A percentile compares a stretch with the other conserved stretches of the same genome.
phyloP scores from a whole-genome alignment of 345 rosid species.

The Heritiera fomes region DNA sequence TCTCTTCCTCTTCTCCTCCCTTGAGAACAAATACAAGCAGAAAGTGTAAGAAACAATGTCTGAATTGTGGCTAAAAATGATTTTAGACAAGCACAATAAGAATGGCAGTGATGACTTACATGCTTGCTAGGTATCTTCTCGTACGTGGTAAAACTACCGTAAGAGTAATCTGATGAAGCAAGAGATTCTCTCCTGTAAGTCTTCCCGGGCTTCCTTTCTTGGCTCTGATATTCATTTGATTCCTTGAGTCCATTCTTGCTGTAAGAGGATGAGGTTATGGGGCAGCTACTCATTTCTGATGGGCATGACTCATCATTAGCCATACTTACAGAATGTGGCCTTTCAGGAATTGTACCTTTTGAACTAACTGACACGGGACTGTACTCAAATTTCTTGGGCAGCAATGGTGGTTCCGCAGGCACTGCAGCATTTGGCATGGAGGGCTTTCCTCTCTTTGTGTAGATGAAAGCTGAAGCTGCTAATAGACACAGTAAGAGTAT shows the following conservation, averaged over 20 bases:
- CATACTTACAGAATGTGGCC: slow-evolving; percentile 38
- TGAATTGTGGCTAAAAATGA: not conserved
- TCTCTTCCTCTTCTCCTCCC: slow-evolving; percentile 63
- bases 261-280: slow-evolving; percentile 26
- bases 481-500: slow-evolving; percentile 41
- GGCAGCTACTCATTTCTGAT: slow-evolving; percentile 62
- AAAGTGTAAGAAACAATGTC: slow-evolving; percentile 16
- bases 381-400: slow-evolving; percentile 11
- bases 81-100: not conserved
- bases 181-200: slow-evolving; percentile 57
- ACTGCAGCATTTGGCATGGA: not conserved
- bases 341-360: slow-evolving; percentile 17
- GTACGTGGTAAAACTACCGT: slow-evolving; percentile 80
- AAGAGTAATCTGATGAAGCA: slow-evolving; percentile 73
- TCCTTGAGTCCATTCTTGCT: slow-evolving; percentile 29
- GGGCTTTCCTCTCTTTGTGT: slow-evolving; percentile 31
- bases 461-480: slow-evolving; percentile 35
- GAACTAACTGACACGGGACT: slow-evolving; percentile 22
- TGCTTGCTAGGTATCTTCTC: slow-evolving; percentile 64
- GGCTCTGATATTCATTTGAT: slow-evolving; percentile 46
- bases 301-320: slow-evolving; percentile 50
- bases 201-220: slow-evolving; percentile 40
- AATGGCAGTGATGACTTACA: slow-evolving; percentile 41
- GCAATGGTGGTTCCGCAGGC: too few species aligned
- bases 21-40: slow-evolving; percentile 28